Evolutionary conservation across 768 basidiomycete species (phyloP), one percentile per base, ranked within the genome.

Genomic region (Candolleomyces aberdarensis): DNA sequence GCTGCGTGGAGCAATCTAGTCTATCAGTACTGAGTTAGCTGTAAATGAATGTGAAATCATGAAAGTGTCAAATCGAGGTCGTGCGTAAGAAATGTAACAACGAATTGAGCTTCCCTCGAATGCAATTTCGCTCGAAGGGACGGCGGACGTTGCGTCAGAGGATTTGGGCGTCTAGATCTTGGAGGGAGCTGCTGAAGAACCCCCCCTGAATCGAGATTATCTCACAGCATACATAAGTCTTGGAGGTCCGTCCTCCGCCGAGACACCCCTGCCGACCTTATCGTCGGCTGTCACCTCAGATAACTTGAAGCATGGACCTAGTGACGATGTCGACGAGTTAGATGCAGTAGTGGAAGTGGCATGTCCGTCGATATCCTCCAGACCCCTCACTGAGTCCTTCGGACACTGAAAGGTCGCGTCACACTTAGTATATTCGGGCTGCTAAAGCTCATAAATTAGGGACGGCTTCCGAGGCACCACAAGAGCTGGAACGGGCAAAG

Each of bases 111-210:
- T 6, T 36, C 36, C 11, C 11, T 46, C 1, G 8, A 20, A 7
- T 32, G 5, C 41, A 56, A 44, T 61, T 14, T 44, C 60, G 22
- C 56, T 61, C n/a, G 85, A 72, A 46, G 87, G 75, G 32, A 90
- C 80, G 43, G 85, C 81, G 63, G 44, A 46, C 1, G 44, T 46
- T 46, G 44, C 15, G 22, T 2, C n/a, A 47, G 46, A 14, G 14
- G 7, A 7, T 47, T 47, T 14, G 14, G 46, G 14, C 14, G 19
- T 3, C 43, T 19, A 44, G 19, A 91, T 41, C 89, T 88, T 6
- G 87, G 80, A 66, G 91, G n/a, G 20, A 29, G 48, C 20, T 5
- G 20, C 7, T 14, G 20, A 14, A 29, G 20, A 5, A 14, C 6
- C 3, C 11, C 19, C 48, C 10, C 2, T 10, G 10, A 26, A 53